phyloP scores from a whole-genome alignment of 1,284 basidiomycete species.

The Sporisorium graminicola region DNA sequence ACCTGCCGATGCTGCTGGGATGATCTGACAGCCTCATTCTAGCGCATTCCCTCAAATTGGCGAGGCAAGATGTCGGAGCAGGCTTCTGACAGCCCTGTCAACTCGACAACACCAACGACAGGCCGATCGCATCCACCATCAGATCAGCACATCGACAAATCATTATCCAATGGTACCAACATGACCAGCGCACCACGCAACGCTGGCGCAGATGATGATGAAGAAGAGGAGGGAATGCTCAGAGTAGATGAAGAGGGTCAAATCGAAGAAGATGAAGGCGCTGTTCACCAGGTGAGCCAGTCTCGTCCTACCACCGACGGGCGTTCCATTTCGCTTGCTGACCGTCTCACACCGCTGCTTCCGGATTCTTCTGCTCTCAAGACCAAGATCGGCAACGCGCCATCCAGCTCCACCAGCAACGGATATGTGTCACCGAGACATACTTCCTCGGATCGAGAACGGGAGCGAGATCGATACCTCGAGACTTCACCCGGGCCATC shows the following conservation, averaged over 20 bases:
- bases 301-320: constrained; percentile 23
- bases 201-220: constrained; percentile 31
- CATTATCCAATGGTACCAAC: constrained; percentile 6
- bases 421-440: constrained; percentile 36
- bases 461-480: constrained; percentile 36
- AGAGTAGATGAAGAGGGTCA: constrained; percentile 52
- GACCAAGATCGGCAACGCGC: constrained; percentile 11
- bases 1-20: not conserved
- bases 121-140: not conserved
- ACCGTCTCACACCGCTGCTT: constrained; percentile 38
- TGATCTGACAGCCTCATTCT: not conserved
- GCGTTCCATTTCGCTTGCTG: constrained; percentile 31
- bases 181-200: constrained; percentile 7
- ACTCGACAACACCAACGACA: constrained; percentile 1
- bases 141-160: not conserved
- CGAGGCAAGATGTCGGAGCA: constrained; percentile 1
- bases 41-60: not conserved
- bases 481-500: constrained; percentile 41
- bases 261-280: constrained; percentile 46
- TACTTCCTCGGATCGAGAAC: constrained; percentile 28
- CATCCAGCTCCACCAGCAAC: constrained; percentile 18
- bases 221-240: constrained; percentile 55
- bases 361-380: constrained; percentile 16
- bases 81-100: not conserved
- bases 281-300: constrained; percentile 39